A percentile compares a stretch with the other conserved stretches of the same genome.
Evolutionary conservation across 1,284 basidiomycete genomes (phyloP).

Genomic region (Stygiomarasmius scandens): DNA sequence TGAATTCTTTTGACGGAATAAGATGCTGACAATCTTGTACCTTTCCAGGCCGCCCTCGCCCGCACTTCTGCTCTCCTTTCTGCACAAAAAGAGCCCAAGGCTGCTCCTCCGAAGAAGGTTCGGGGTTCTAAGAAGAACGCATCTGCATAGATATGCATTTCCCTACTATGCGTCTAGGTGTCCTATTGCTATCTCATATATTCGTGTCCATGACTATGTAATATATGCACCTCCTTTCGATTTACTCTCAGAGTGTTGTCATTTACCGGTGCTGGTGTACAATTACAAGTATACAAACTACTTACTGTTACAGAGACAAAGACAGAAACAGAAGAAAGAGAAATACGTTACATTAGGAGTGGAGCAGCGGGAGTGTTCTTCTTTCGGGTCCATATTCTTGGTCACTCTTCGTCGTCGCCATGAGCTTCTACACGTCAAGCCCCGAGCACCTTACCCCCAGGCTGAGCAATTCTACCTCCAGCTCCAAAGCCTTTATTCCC

Average conservation of each 20-base stretch:
- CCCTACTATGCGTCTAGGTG: not conserved
- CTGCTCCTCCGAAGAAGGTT: slow-evolving; percentile 69
- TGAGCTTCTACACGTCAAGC: not conserved
- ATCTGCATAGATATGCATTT: not conserved
- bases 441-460: slow-evolving; percentile 49
- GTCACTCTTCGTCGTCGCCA: not conserved
- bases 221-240: slow-evolving; percentile 1
- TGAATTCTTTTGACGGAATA: not conserved
- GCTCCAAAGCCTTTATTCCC: slow-evolving; percentile 43
- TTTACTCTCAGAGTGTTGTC: not conserved
- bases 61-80: slow-evolving; percentile 78
- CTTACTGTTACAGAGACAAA: not conserved
- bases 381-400: no score
- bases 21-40: not conserved
- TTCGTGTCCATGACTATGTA: not conserved
- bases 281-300: not conserved
- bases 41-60: slow-evolving; percentile 72
- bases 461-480: slow-evolving; percentile 60
- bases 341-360: no score
- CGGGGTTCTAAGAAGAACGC: slow-evolving; percentile 70
- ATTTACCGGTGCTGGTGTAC: not conserved
- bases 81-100: slow-evolving; percentile 75
- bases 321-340: no score
- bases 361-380: no score
- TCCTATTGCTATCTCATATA: not conserved